Conservation (phyloP, 306 rosid genomes). For the Trifolium repens region DNA sequence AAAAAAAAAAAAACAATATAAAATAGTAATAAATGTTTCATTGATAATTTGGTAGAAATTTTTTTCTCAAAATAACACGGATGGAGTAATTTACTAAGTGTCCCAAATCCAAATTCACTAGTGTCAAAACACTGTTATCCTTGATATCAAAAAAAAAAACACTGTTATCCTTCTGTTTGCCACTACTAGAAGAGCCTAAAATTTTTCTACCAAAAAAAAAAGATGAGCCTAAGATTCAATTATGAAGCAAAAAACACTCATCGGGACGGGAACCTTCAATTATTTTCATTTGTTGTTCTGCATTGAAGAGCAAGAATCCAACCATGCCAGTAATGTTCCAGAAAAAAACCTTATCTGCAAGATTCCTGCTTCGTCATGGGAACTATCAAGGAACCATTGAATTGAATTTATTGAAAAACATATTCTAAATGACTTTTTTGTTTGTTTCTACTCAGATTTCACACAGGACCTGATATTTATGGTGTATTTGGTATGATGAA, state of each 20-base stretch:
- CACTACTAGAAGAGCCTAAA: no score
- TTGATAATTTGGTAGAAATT: no score
- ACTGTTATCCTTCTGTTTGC: no score
- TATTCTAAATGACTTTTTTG: not conserved
- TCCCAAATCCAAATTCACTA: no score
- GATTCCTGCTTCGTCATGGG: constrained; percentile 44
- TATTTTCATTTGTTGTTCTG: not conserved
- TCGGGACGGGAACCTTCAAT: not conserved
- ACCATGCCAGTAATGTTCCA: constrained; percentile 36
- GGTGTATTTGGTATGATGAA: no score
- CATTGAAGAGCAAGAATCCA: constrained; percentile 40
- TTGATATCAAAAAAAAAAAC: no score
- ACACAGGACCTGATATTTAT: constrained; percentile 40
- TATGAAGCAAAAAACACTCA: not conserved
- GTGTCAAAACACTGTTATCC: no score
- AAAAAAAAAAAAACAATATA: no score
- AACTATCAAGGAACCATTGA: not conserved
- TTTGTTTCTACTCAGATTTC: constrained; percentile 48
- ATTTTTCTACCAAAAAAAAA: no score
- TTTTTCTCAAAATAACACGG: no score
- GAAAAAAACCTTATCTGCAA: constrained; percentile 46
- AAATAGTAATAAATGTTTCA: no score
- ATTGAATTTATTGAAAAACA: not conserved
- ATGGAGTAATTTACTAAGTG: no score
- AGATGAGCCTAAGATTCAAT: not conserved